Evolutionary conservation across 2,329 filamentous ascomycete species (phyloP), one percentile per base, ranked within the genome.

Genomic region (Cordyceps tenuipes): DNA sequence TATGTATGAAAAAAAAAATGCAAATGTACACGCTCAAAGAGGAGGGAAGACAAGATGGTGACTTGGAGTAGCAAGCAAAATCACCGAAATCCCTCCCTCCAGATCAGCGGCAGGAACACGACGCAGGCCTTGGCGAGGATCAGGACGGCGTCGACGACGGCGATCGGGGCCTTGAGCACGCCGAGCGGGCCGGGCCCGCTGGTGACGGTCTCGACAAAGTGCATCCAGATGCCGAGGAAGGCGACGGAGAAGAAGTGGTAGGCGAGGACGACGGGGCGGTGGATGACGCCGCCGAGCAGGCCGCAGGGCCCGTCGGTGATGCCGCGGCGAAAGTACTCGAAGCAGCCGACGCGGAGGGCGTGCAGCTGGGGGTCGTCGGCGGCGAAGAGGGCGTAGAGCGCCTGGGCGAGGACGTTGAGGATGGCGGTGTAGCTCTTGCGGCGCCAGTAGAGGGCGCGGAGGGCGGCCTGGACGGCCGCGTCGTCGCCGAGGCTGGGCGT

Each of bases 331-430:
- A 99, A 99, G 75, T 99, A 99, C 34, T 82, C 79, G 77, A 97
- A 97, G 77, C 94, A 99, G 52, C 94, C 94, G 65, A 82, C 82
- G 76, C 96, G 91, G 50, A 99, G 84, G 59, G 89, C 86, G 64
- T 83, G 84, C 57, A 97, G 84, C 69, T 92, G 83, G 49, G 79
- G 75, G 73, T 90, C 88, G 71, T 95, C 80, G 56, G 93, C 94
- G 17, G 93, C 91, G 71, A 97, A 99, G 13, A 99, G 83, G 36
- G 83, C 80, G 77, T 99, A 99, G 1, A 99, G 82, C 0, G 94
- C 92, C 78, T 94, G 90, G 1, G 94, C 93, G n/a, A 99, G 85
- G 66, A 97, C 96, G 74, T 99, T 99, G 80, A 99, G 94, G 66
- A 96, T 92, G 57, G 85, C 85, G 0, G 90, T 90, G 54, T 91